These are phyloP conservation scores for Ophiocordyceps australis DNA, from an alignment of 2,329 filamentous ascomycete genomes.

Conservation along the genomic window DNA sequence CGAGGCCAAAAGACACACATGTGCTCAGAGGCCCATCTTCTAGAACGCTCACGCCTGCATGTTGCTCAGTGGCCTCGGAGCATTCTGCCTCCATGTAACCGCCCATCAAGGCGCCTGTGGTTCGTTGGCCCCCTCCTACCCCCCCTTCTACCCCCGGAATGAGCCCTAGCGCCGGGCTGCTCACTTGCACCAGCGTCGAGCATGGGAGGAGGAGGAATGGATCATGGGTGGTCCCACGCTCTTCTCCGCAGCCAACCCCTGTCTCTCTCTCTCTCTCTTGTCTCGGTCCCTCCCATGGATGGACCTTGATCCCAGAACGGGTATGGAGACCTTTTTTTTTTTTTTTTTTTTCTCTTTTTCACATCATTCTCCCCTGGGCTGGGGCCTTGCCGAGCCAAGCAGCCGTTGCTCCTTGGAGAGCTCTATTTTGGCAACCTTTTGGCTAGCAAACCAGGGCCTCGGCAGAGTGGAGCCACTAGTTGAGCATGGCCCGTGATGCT, in stretches of 20 bases:
- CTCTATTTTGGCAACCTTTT: slow-evolving; percentile 2
- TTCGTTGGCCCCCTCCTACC: slow-evolving; percentile 5
- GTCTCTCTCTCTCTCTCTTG: slow-evolving; percentile 2
- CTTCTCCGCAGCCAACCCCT: neutral
- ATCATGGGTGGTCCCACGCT: slow-evolving; percentile 1
- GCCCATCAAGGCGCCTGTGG: slow-evolving; percentile 1
- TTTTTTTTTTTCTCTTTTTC: neutral
- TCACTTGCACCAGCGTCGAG: neutral
- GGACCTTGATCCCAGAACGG: no score
- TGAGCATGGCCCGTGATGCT: slow-evolving; percentile 1
- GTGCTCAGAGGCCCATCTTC: slow-evolving; percentile 9
- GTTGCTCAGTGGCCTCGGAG: slow-evolving; percentile 10
- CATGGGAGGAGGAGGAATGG: neutral
- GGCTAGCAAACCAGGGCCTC: slow-evolving; percentile 2
- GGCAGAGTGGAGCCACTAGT: slow-evolving; percentile 5
- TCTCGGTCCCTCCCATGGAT: slow-evolving; percentile 1
- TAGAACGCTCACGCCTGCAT: slow-evolving; percentile 13
- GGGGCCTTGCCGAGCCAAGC: slow-evolving; percentile 2
- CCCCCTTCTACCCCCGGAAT: no score
- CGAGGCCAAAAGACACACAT: no score
- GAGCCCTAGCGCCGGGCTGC: slow-evolving; percentile 4
- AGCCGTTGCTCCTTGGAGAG: slow-evolving; percentile 1
- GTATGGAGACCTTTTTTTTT: no score
- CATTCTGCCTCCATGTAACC: slow-evolving; percentile 11
- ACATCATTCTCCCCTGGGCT: neutral